phyloP scores from a whole-genome alignment of 345 rosid genomes.

The Syzygium grande region DNA sequence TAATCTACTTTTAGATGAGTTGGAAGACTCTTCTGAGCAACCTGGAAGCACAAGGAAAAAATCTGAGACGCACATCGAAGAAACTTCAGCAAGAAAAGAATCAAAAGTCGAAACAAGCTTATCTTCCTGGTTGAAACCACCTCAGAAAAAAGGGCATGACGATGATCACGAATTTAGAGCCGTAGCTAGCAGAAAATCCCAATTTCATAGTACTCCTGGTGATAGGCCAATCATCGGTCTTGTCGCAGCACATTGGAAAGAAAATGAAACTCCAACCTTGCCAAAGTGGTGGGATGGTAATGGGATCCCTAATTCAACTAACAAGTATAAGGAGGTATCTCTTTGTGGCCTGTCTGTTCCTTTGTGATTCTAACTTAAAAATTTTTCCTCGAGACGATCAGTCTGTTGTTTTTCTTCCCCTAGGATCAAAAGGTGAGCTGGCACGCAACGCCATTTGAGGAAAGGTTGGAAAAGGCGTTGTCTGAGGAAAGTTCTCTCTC shows the following conservation, averaged over 20 bases:
- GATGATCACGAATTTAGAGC: slow-evolving; percentile 9
- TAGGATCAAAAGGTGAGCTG: slow-evolving; percentile 97
- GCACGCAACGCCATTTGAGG: slow-evolving; percentile 99
- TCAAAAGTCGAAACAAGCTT: slow-evolving; percentile 36
- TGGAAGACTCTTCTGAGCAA: slow-evolving; percentile 19
- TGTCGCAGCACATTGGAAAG: slow-evolving; percentile 91
- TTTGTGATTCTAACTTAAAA: neutral
- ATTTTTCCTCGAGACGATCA: neutral
- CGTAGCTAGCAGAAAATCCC: slow-evolving; percentile 10
- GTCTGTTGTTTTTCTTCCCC: neutral
- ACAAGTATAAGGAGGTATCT: slow-evolving; percentile 90
- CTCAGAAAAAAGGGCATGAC: neutral
- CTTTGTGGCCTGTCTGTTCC: neutral
- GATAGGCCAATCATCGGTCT: slow-evolving; percentile 91
- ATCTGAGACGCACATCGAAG: slow-evolving; percentile 13
- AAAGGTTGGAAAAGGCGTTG: slow-evolving; percentile 92
- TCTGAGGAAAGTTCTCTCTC: slow-evolving; percentile 49
- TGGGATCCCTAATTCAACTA: slow-evolving; percentile 94
- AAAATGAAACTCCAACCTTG: slow-evolving; percentile 38
- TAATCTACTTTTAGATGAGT: slow-evolving; percentile 16
- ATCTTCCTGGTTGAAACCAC: slow-evolving; percentile 52
- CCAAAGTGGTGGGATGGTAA: slow-evolving; percentile 98
- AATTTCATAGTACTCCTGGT: slow-evolving; percentile 32
- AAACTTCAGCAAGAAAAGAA: slow-evolving; percentile 16
- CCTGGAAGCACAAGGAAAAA: slow-evolving; percentile 23